These are phyloP conservation scores for Russula brevipes DNA, from an alignment of 768 basidiomycete genomes.

Conservation along the genomic window DNA sequence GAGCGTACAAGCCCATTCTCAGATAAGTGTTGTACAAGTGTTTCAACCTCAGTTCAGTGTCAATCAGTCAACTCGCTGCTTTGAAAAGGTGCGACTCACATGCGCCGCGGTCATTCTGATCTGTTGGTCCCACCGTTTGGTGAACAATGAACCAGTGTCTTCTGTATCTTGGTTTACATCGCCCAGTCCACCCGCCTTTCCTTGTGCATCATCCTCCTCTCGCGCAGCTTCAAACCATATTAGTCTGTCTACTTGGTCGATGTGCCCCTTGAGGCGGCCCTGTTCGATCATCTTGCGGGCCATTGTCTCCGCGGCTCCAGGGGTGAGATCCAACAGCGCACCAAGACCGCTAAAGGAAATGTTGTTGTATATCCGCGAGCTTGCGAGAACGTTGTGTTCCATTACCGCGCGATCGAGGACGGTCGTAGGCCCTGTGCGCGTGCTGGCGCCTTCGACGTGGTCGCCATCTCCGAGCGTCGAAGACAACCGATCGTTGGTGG, in stretches of 20 bases:
- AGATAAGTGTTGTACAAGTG: conserved; percentile 77
- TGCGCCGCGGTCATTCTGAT: conserved; percentile 85
- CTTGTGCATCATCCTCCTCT: conserved; percentile 90
- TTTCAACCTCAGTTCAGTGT: conserved; percentile 56
- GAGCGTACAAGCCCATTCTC: conserved; percentile 60
- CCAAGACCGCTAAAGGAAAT: conserved; percentile 96
- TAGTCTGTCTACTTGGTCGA: conserved; percentile 92
- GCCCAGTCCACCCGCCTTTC: conserved; percentile 89
- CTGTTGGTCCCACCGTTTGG: conserved; percentile 94
- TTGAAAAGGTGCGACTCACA: conserved; percentile 41
- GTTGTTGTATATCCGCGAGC: conserved; percentile 96
- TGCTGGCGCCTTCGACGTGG: conserved; percentile 52
- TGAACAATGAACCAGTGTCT: conserved; percentile 84
- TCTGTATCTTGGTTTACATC: conserved; percentile 81
- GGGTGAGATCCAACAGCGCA: conserved; percentile 79
- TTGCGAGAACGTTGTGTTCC: conserved; percentile 97
- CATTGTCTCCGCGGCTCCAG: conserved; percentile 94
- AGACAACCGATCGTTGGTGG: conserved; percentile 75
- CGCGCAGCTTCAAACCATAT: conserved; percentile 87
- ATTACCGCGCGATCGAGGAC: conserved; percentile 96
- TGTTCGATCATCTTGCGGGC: conserved; percentile 99
- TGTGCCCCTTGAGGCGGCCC: conserved; percentile 84
- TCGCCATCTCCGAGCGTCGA: conserved; percentile 59
- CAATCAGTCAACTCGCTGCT: conserved; percentile 13
- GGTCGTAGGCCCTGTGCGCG: conserved; percentile 86